A percentile compares a stretch with the other conserved stretches of the same genome.
Evolutionary conservation across 73 alveolate genomes (phyloP).

Genomic region (Uronychia setigera): DNA sequence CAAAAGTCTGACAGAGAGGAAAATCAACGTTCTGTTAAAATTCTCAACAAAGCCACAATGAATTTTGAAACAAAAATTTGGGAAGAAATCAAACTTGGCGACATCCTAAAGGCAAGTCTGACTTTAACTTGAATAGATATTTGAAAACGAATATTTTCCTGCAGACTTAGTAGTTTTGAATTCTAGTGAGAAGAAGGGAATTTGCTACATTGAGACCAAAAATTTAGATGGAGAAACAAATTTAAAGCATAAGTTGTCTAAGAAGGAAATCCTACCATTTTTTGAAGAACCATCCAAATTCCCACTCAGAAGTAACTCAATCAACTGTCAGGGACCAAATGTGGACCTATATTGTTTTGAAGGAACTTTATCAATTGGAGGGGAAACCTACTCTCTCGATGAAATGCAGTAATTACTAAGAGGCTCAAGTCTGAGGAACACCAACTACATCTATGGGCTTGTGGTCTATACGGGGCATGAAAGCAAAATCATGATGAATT

Average conservation of each 20-base stretch:
- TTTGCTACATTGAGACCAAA: constrained; percentile 95
- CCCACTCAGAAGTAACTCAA: constrained; percentile 22
- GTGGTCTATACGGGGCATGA: constrained; percentile 91
- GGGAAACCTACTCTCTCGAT: constrained; percentile 31
- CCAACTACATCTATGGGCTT: constrained; percentile 79
- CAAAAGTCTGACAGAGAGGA: constrained; percentile 79
- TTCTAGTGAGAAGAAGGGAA: constrained; percentile 84
- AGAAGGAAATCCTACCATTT: constrained; percentile 49
- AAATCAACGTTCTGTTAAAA: constrained; percentile 57
- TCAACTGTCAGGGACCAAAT: constrained; percentile 68
- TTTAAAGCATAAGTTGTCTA: constrained; percentile 85
- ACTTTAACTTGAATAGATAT: constrained; percentile 29
- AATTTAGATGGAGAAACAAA: constrained; percentile 98
- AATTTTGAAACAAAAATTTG: constrained; percentile 68
- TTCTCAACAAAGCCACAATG: constrained; percentile 30
- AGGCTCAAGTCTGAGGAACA: constrained; percentile 92
- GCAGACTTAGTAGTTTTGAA: constrained; percentile 93
- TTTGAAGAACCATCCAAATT: constrained; percentile 40
- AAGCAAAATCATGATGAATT: constrained; percentile 95
- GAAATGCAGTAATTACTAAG: constrained; percentile 75
- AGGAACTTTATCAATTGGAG: constrained; percentile 46
- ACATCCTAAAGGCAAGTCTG: constrained; percentile 68
- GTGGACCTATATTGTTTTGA: constrained; percentile 57
- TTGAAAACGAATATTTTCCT: constrained; percentile 87
- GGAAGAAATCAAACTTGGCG: constrained; percentile 89